These are phyloP conservation scores for Selaginella tamariscina DNA, from an alignment of 75 land plant genomes.

Conservation along the genomic window DNA sequence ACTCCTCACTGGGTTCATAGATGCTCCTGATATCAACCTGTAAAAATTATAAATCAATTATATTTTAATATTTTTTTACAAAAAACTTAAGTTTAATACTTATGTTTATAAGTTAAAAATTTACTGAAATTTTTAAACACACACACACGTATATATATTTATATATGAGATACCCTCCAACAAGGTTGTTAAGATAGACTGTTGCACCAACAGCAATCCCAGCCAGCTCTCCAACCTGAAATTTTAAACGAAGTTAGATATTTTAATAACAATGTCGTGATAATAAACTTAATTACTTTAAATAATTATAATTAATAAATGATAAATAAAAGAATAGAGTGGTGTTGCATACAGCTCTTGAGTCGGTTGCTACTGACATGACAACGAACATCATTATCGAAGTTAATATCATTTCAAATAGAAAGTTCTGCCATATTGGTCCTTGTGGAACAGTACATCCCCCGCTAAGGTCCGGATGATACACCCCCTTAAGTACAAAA, in stretches of 20 bases:
- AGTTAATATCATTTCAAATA: constrained; percentile 8
- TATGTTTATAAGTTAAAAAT: not conserved
- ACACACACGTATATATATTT: no score
- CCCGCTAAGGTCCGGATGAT: not conserved
- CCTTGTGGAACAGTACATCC: not conserved
- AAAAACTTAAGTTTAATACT: no score
- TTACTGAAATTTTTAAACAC: no score
- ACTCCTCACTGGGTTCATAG: constrained; percentile 1
- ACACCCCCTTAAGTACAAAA: not conserved
- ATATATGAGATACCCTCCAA: constrained; percentile 7
- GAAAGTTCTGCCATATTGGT: not conserved
- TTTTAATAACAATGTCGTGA: not conserved
- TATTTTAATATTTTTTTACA: no score
- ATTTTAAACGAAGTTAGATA: not conserved
- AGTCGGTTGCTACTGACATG: not conserved
- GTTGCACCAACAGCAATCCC: constrained; percentile 12
- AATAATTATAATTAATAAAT: not conserved
- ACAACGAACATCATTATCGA: constrained; percentile 9
- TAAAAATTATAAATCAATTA: not conserved
- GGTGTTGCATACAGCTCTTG: not conserved
- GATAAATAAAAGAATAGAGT: not conserved
- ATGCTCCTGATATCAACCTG: constrained; percentile 6
- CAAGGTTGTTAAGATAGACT: constrained; percentile 9
- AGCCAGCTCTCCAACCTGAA: constrained; percentile 6
- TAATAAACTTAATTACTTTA: not conserved